These are phyloP conservation scores for Heliamphora exappendiculata DNA, from an alignment of 148 eudicot species.

Conservation along the genomic window DNA sequence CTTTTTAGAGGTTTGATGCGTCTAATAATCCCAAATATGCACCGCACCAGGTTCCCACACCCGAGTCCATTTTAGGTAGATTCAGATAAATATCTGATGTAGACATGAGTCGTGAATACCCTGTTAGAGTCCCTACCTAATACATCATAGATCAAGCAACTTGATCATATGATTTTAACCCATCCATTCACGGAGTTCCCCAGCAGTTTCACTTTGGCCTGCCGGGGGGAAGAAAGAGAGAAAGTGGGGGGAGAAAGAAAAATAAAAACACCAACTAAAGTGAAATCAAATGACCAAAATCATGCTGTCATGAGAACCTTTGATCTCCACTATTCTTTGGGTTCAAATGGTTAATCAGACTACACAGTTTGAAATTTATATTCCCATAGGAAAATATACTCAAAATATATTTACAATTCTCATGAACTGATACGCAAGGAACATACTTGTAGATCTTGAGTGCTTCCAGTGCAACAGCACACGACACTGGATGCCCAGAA, in stretches of 20 bases:
- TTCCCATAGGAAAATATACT: background rate
- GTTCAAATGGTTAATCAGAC: background rate
- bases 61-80: no score
- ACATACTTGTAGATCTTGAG: constrained; percentile 90
- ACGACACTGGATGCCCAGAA: constrained; percentile 93
- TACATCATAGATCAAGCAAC: background rate
- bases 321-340: background rate
- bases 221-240: background rate
- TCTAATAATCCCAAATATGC: no score
- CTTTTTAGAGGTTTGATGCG: no score
- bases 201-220: background rate
- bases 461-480: constrained; percentile 93
- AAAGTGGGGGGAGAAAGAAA: background rate
- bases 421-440: background rate
- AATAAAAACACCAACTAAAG: background rate
- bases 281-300: background rate
- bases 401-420: background rate
- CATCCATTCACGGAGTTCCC: background rate
- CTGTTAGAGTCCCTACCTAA: background rate
- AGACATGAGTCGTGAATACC: background rate
- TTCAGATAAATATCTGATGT: background rate
- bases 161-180: background rate
- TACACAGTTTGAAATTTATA: background rate
- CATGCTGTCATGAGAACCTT: background rate
- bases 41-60: no score